phyloP scores from a whole-genome alignment of 768 basidiomycete genomes.

The Candolleomyces aberdarensis region DNA sequence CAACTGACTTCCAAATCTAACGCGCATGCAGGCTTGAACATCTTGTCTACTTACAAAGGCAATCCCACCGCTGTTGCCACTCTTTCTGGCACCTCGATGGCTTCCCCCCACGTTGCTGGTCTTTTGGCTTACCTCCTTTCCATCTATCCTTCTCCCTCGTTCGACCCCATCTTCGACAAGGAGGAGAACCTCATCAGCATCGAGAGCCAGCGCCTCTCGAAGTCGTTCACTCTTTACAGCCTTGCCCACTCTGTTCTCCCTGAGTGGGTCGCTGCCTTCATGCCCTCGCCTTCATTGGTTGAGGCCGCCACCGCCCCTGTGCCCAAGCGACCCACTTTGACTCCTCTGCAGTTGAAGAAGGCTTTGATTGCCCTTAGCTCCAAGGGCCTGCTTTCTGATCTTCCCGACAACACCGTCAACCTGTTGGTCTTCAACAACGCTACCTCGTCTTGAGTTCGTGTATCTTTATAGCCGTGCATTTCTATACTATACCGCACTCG shows the following conservation, averaged over 20 bases:
- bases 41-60: constrained; percentile 83
- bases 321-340: constrained; percentile 43
- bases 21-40: constrained; percentile 60
- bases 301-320: constrained; percentile 39
- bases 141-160: constrained; percentile 68
- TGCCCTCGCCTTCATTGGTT: constrained; percentile 52
- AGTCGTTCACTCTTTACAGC: constrained; percentile 40
- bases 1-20: neutral
- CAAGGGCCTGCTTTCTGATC: constrained; percentile 42
- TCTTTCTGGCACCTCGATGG: constrained; percentile 93
- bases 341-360: constrained; percentile 73
- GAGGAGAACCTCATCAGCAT: constrained; percentile 35
- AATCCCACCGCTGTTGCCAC: constrained; percentile 59
- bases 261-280: constrained; percentile 50
- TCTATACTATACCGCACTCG: neutral
- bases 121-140: constrained; percentile 90
- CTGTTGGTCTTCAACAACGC: constrained; percentile 81
- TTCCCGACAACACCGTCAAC: constrained; percentile 60
- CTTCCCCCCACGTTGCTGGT: constrained; percentile 89
- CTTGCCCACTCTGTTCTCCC: constrained; percentile 56
- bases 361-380: constrained; percentile 65
- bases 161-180: constrained; percentile 48
- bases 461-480: neutral
- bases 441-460: constrained; percentile 28
- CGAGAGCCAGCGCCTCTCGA: constrained; percentile 28